These are phyloP conservation scores for Neurospora sp. DNA, from an alignment of 495 filamentous ascomycete genomes.

Conservation along the genomic window DNA sequence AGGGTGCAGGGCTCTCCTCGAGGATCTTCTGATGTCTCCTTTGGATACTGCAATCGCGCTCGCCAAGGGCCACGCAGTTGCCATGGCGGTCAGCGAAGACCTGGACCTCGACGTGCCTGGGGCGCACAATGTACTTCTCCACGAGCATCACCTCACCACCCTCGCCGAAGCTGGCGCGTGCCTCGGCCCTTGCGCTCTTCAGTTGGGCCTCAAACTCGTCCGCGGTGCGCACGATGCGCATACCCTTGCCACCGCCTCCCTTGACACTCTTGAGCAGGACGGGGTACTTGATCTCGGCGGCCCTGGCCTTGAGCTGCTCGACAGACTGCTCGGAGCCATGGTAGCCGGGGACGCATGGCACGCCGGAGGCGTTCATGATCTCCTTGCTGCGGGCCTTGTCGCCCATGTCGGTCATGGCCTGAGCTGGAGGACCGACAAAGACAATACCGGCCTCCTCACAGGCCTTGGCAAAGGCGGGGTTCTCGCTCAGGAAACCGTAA, in stretches of 20 bases:
- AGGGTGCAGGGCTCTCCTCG: constrained; percentile 89
- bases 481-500: constrained; percentile 96
- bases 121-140: constrained; percentile 91
- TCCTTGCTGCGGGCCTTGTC: constrained; percentile 87
- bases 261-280: constrained; percentile 96
- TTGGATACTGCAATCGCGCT: constrained; percentile 82
- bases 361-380: constrained; percentile 88
- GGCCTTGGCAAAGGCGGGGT: constrained; percentile 78
- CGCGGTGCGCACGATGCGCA: constrained; percentile 76
- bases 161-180: constrained; percentile 84
- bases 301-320: constrained; percentile 57
- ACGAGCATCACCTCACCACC: constrained; percentile 80
- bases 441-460: constrained; percentile 85
- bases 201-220: constrained; percentile 75
- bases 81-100: constrained; percentile 89
- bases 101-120: constrained; percentile 95
- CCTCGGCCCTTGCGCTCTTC: constrained; percentile 80
- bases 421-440: constrained; percentile 88
- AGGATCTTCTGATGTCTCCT: constrained; percentile 93
- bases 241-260: constrained; percentile 96
- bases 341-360: constrained; percentile 94
- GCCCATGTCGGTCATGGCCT: constrained; percentile 95
- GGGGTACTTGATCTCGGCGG: constrained; percentile 75
- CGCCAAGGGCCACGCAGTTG: constrained; percentile 73
- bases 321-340: constrained; percentile 79